Evolutionary conservation across 805 yeast genomes (phyloP), one percentile per base, ranked within the genome.

Genomic region (Candida adriatica): DNA sequence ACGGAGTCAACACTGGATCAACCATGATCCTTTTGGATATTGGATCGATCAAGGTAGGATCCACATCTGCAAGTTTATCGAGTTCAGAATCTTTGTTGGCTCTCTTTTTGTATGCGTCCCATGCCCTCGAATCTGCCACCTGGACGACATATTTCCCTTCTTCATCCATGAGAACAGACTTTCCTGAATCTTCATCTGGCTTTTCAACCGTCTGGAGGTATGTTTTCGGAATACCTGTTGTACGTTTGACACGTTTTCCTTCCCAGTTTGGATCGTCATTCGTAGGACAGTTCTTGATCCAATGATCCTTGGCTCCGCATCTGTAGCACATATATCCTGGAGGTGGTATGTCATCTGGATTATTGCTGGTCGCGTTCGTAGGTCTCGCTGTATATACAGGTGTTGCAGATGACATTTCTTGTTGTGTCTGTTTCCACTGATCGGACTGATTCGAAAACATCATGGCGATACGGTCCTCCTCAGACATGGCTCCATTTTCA

Each of bases 161-260:
- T 31, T 88, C 97, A 19, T 87, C 87, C 45, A 92, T 75, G 81
- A 92, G 75, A 37, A 80, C 81, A 25, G 75, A 73, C 39, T 66
- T 62, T 46, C 64, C 67, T 49, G 71, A 68, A 33, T 59, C 74
- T 27, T 73, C 81, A 23, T 79, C 85, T 17, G 90, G 90, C 51
- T 83, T 83, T 13, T 83, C 84, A 6, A 92, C 77, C 0, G 94
- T 80, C 45, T 86, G 82, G 56, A 92, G 73, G 56, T 86, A 86
- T 20, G 94, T 80, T 57, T 80, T 82, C 2, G 99, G 99, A 51
- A 92, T 92, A 78, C 99, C 99, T 0, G 97, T 92, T 0, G 96
- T 88, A 46, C 94, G 72, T 47, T 84, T 81, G 29, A 92, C 81
- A 39, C 94, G 70, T 51, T 84, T 85, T 13, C 95, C 95, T 52